These are phyloP conservation scores for Mycothermus thermophilus DNA, from an alignment of 495 filamentous ascomycete species.

Conservation along the genomic window DNA sequence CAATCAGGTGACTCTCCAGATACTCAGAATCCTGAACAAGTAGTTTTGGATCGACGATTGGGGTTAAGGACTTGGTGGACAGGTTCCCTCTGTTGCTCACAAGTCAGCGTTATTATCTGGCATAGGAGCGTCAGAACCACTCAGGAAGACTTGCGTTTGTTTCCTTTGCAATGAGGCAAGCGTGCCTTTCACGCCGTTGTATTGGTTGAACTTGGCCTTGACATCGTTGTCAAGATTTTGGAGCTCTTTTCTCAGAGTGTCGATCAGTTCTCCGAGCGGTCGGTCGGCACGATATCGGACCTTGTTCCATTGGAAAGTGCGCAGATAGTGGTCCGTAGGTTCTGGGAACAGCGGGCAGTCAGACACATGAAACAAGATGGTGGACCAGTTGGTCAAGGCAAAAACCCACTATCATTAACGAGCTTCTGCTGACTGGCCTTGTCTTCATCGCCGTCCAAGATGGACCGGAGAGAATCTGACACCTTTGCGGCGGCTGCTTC, in stretches of 20 bases:
- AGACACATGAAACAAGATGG: conserved; percentile 3
- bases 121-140: neutral
- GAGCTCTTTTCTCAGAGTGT: conserved; percentile 78
- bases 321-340: conserved; percentile 84
- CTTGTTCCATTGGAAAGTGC: conserved; percentile 87
- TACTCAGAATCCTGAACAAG: conserved; percentile 88
- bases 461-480: conserved; percentile 63
- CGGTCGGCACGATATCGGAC: conserved; percentile 91
- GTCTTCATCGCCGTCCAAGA: conserved; percentile 70
- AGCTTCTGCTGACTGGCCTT: conserved; percentile 78
- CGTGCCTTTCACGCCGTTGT: conserved; percentile 76
- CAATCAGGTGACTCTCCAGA: conserved; percentile 86
- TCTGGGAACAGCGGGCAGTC: conserved; percentile 35
- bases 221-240: conserved; percentile 84
- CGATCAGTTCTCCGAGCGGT: conserved; percentile 69
- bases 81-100: conserved; percentile 75
- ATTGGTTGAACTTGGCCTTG: conserved; percentile 81
- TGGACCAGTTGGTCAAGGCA: neutral
- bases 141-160: conserved; percentile 41
- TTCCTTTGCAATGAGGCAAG: conserved; percentile 68
- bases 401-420: conserved; percentile 77
- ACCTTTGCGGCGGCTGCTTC: conserved; percentile 79
- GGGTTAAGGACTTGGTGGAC: conserved; percentile 79
- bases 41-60: conserved; percentile 62
- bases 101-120: conserved; percentile 1